These are phyloP conservation scores for Aspergillus nidulans DNA, from an alignment of 495 filamentous ascomycete genomes.

Conservation along the genomic window DNA sequence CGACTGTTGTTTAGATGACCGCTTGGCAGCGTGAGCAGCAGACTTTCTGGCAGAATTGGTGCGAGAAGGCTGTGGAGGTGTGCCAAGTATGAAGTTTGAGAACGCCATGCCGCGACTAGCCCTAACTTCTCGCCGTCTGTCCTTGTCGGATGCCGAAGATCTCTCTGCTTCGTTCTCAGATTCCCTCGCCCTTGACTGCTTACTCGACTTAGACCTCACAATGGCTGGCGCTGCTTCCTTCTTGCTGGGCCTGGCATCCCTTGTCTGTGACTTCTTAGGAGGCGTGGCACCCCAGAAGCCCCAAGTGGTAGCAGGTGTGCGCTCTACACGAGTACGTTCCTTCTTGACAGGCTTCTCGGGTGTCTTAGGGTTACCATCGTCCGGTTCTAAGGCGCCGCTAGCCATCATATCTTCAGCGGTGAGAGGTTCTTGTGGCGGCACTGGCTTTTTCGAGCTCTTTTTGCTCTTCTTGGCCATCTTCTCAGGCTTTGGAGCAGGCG, in stretches of 20 bases:
- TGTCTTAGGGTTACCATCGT: slow-evolving; percentile 37
- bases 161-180: slow-evolving; percentile 48
- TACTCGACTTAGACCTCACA: slow-evolving; percentile 47
- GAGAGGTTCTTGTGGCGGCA: slow-evolving; percentile 12
- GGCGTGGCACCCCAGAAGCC: slow-evolving; percentile 54
- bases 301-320: slow-evolving; percentile 49
- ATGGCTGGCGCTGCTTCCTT: slow-evolving; percentile 29
- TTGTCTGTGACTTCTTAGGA: slow-evolving; percentile 45
- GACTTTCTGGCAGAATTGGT: slow-evolving; percentile 47
- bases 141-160: slow-evolving; percentile 52
- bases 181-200: slow-evolving; percentile 35
- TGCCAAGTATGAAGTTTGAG: slow-evolving; percentile 49
- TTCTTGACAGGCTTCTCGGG: slow-evolving; percentile 50
- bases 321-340: slow-evolving; percentile 54
- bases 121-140: slow-evolving; percentile 35
- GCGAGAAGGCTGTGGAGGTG: slow-evolving; percentile 39
- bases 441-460: slow-evolving; percentile 10
- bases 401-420: slow-evolving; percentile 15
- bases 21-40: slow-evolving; percentile 33
- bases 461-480: slow-evolving; percentile 21
- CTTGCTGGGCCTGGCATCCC: slow-evolving; percentile 32
- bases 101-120: slow-evolving; percentile 48
- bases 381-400: slow-evolving; percentile 17
- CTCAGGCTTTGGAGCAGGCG: slow-evolving; percentile 16
- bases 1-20: slow-evolving; percentile 44